phyloP scores from a whole-genome alignment of 2,329 filamentous ascomycete genomes.

The Stemphylium lycopersici region DNA sequence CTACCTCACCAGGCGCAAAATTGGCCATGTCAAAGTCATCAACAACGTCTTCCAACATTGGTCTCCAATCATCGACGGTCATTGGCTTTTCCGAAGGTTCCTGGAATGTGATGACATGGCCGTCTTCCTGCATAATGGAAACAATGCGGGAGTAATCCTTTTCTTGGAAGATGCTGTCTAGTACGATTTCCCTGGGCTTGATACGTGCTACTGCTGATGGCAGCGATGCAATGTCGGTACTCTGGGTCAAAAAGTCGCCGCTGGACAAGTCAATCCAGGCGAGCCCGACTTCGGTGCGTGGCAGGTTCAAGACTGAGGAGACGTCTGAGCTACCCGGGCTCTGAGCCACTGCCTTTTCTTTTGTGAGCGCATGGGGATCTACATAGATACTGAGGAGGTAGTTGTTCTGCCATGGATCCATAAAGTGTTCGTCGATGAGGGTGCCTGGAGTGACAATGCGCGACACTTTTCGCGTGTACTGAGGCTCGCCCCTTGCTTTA shows the following conservation, averaged over 20 bases:
- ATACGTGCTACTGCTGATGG: constrained; percentile 84
- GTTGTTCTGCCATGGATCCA: constrained; percentile 92
- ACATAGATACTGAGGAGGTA: constrained; percentile 84
- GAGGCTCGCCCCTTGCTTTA: constrained; percentile 76
- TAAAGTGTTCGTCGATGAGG: constrained; percentile 95
- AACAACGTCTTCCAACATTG: constrained; percentile 78
- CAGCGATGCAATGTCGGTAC: constrained; percentile 71
- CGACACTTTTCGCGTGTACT: constrained; percentile 84
- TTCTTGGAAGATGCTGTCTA: constrained; percentile 64
- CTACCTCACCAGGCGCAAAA: constrained; percentile 73
- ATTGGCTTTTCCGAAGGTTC: constrained; percentile 52
- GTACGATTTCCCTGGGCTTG: constrained; percentile 80
- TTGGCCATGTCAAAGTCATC: constrained; percentile 56
- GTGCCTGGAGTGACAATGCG: constrained; percentile 94
- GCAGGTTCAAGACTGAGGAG: constrained; percentile 43
- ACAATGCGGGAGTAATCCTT: constrained; percentile 67
- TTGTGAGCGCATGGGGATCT: constrained; percentile 40
- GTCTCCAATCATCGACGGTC: constrained; percentile 69
- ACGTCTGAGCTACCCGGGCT: constrained; percentile 38
- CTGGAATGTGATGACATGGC: constrained; percentile 77
- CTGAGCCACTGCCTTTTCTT: constrained; percentile 30
- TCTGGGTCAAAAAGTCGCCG: constrained; percentile 89
- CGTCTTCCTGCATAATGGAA: constrained; percentile 74
- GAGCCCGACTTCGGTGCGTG: constrained; percentile 68
- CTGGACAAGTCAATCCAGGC: constrained; percentile 97